phyloP scores from a whole-genome alignment of 176 grass and related monocot species.

The Ampelocalamus luodianensis region DNA sequence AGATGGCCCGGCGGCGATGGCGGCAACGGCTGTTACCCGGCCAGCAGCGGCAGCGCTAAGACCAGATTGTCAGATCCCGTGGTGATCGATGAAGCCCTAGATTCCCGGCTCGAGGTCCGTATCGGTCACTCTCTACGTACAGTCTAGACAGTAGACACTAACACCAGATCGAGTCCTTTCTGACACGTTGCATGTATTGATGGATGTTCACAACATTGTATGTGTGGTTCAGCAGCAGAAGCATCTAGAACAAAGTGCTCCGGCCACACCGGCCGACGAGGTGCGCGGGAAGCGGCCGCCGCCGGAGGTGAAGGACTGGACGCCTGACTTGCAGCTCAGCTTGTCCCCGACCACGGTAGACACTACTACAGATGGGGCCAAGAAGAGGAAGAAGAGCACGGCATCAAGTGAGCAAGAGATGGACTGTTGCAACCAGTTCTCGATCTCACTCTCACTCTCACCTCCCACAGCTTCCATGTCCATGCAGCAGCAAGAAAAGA shows the following conservation, averaged over 20 bases:
- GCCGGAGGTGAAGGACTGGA: slow-evolving; percentile 12
- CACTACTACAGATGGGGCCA: neutral
- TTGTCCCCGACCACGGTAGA: slow-evolving; percentile 48
- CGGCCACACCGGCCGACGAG: neutral
- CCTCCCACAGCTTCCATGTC: slow-evolving; percentile 39
- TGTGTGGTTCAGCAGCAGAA: slow-evolving; percentile 18
- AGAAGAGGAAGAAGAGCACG: slow-evolving; percentile 47
- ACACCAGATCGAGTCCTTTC: neutral
- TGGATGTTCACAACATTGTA: slow-evolving; percentile 6
- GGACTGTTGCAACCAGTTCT: slow-evolving; percentile 48
- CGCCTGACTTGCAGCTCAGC: slow-evolving; percentile 66
- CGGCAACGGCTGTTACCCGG: neutral
- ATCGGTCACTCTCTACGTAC: neutral
- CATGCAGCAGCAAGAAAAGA: slow-evolving; percentile 45
- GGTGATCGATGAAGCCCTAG: slow-evolving; percentile 49
- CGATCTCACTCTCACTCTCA: slow-evolving; percentile 68
- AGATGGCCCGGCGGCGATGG: slow-evolving; percentile 40
- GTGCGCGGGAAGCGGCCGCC: slow-evolving; percentile 43
- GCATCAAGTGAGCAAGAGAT: slow-evolving; percentile 34
- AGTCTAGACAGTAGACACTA: neutral
- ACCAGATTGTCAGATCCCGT: slow-evolving; percentile 47
- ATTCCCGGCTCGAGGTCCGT: slow-evolving; percentile 52
- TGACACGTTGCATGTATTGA: neutral
- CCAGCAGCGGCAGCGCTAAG: neutral
- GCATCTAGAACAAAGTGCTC: neutral